phyloP scores from a whole-genome alignment of 1,139 yeast genomes.

The Arxiozyma telluris region DNA sequence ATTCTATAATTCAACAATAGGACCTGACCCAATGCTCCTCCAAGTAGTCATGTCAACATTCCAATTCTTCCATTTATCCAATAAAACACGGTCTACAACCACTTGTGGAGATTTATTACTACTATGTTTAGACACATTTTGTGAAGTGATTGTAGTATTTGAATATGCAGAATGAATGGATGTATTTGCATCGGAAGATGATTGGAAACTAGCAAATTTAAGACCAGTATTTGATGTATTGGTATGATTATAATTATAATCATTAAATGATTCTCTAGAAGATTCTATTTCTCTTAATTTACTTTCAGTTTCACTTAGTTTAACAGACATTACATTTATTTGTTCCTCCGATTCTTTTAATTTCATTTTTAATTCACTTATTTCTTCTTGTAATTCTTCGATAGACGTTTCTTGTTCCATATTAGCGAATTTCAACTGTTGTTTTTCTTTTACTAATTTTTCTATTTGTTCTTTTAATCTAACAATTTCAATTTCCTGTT shows the following conservation, averaged over 20 bases:
- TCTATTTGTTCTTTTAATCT: slow-evolving; percentile 25
- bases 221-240: slow-evolving; percentile 2
- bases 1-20: slow-evolving; percentile 42
- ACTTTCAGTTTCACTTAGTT: slow-evolving; percentile 17
- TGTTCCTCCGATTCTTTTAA: slow-evolving; percentile 27
- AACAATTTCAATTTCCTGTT: slow-evolving; percentile 24
- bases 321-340: slow-evolving; percentile 8
- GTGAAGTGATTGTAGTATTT: neutral
- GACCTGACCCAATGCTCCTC: slow-evolving; percentile 60
- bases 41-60: slow-evolving; percentile 78
- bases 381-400: slow-evolving; percentile 31
- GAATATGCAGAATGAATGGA: slow-evolving; percentile 11
- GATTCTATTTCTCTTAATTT: slow-evolving; percentile 18
- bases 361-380: slow-evolving; percentile 29
- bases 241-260: neutral
- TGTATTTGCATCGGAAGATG: slow-evolving; percentile 3
- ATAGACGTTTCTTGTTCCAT: slow-evolving; percentile 42
- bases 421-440: slow-evolving; percentile 34
- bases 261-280: slow-evolving; percentile 6
- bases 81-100: slow-evolving; percentile 27
- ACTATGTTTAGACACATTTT: neutral
- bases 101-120: slow-evolving; percentile 5
- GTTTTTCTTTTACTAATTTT: slow-evolving; percentile 28
- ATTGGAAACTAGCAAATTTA: slow-evolving; percentile 13
- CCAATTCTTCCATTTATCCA: slow-evolving; percentile 73